phyloP scores from a whole-genome alignment of 179 eudicot genomes.

The Amaranthus tricolor region DNA sequence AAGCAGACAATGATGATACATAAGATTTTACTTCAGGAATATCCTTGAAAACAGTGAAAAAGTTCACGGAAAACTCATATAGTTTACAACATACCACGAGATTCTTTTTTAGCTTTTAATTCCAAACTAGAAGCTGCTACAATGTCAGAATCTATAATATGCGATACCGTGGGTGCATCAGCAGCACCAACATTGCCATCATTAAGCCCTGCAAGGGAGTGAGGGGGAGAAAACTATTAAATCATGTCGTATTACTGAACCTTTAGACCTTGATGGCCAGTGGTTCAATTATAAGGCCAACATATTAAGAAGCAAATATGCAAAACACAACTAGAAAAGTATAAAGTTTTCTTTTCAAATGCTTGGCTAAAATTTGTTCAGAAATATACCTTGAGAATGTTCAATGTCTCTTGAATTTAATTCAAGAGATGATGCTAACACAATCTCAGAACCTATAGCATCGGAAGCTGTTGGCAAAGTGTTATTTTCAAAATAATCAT shows the following conservation, averaged over 20 bases:
- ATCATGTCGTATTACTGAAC: background rate
- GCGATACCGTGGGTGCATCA: background rate
- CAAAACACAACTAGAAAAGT: background rate
- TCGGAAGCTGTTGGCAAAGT: background rate
- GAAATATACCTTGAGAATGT: constrained; percentile 5
- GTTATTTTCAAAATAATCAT: background rate
- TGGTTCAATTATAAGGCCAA: background rate
- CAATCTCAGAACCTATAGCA: constrained; percentile 2
- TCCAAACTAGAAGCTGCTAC: background rate
- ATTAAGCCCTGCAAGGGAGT: constrained; percentile 9
- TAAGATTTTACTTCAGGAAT: too few species aligned
- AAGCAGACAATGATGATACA: too few species aligned
- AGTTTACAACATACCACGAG: constrained; percentile 1
- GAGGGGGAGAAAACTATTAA: background rate
- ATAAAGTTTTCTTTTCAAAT: background rate
- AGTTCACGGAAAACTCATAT: background rate
- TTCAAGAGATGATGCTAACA: background rate
- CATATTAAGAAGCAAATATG: background rate
- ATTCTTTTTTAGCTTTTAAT: background rate
- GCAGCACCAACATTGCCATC: constrained; percentile 4
- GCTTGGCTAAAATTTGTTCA: background rate
- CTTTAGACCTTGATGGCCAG: background rate
- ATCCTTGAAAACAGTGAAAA: background rate
- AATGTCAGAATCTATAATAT: background rate
- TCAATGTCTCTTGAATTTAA: constrained; percentile 2